These are phyloP conservation scores for Goffeauzyma gilvescens DNA, from an alignment of 768 basidiomycete genomes.

Conservation along the genomic window DNA sequence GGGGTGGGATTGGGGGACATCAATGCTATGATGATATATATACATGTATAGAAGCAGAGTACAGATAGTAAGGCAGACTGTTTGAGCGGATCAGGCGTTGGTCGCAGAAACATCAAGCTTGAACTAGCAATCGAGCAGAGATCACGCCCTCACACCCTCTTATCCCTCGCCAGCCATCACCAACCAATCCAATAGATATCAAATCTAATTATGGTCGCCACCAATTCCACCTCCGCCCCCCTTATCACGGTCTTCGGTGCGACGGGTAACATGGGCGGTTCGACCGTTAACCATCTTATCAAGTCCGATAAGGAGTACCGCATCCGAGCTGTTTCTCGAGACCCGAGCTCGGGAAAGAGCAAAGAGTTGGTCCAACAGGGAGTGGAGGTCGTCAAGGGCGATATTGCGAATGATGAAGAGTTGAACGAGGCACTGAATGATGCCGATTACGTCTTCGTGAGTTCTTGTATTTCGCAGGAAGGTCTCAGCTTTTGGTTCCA, in stretches of 20 bases:
- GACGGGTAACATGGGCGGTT: constrained; percentile 19
- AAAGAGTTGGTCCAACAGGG: constrained; percentile 10
- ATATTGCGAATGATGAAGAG: constrained; percentile 11
- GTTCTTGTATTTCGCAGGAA: too few species aligned
- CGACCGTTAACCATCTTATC: constrained; percentile 12
- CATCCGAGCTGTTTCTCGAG: constrained; percentile 17
- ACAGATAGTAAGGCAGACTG: too few species aligned
- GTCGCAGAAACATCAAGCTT: too few species aligned
- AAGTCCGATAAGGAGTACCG: constrained; percentile 14
- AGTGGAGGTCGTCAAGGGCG: constrained; percentile 14
- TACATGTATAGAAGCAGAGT: too few species aligned
- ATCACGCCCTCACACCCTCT: too few species aligned
- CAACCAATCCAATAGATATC: too few species aligned
- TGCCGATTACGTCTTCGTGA: constrained; percentile 18
- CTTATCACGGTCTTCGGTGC: constrained; percentile 16
- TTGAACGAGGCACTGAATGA: constrained; percentile 18
- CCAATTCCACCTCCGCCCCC: constrained; percentile 4
- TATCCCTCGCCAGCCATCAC: too few species aligned
- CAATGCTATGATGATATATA: too few species aligned
- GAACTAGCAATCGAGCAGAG: too few species aligned
- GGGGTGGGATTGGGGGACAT: too few species aligned
- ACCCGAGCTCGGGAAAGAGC: constrained; percentile 6
- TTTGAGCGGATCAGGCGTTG: too few species aligned
- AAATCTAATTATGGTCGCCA: constrained; percentile 7
- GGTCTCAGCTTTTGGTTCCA: too few species aligned